These are phyloP conservation scores for Jimgerdemannia lactiflua DNA, from an alignment of 192 early-diverging fungal species.

Conservation along the genomic window DNA sequence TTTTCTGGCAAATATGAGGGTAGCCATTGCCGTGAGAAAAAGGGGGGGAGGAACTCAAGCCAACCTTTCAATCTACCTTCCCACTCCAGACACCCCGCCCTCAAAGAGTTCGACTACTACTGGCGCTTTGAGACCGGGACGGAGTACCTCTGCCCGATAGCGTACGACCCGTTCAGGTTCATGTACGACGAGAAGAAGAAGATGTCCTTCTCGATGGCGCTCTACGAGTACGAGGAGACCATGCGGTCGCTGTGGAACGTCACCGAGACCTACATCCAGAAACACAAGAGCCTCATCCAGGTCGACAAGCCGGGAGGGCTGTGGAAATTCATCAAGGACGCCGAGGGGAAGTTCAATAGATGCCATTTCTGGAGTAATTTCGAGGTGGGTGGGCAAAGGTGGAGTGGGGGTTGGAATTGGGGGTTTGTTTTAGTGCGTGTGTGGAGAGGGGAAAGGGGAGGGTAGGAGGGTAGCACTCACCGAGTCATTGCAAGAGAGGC, in stretches of 20 bases:
- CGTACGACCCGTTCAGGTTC: slow-evolving; percentile 51
- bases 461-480: no score
- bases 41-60: slow-evolving; percentile 56
- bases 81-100: slow-evolving; percentile 42
- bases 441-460: no score
- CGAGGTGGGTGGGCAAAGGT: no score
- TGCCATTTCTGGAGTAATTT: slow-evolving; percentile 83
- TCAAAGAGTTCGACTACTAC: slow-evolving; percentile 50
- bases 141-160: slow-evolving; percentile 46
- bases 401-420: slow-evolving; percentile 27
- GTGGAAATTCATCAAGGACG: slow-evolving; percentile 37
- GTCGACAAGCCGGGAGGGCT: slow-evolving; percentile 9
- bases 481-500: no score
- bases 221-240: slow-evolving; percentile 45
- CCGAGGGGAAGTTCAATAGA: slow-evolving; percentile 46
- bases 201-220: slow-evolving; percentile 48
- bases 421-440: no score
- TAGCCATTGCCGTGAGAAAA: slow-evolving; percentile 66
- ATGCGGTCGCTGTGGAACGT: slow-evolving; percentile 48
- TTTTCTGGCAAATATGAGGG: slow-evolving; percentile 49
- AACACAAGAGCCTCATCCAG: slow-evolving; percentile 15
- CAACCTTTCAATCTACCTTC: slow-evolving; percentile 52
- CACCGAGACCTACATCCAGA: slow-evolving; percentile 26
- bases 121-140: slow-evolving; percentile 57
- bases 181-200: slow-evolving; percentile 49